Evolutionary conservation across 2,329 filamentous ascomycete genomes (phyloP).

Genomic region (Xenosphaeropsis pyriputrescens): DNA sequence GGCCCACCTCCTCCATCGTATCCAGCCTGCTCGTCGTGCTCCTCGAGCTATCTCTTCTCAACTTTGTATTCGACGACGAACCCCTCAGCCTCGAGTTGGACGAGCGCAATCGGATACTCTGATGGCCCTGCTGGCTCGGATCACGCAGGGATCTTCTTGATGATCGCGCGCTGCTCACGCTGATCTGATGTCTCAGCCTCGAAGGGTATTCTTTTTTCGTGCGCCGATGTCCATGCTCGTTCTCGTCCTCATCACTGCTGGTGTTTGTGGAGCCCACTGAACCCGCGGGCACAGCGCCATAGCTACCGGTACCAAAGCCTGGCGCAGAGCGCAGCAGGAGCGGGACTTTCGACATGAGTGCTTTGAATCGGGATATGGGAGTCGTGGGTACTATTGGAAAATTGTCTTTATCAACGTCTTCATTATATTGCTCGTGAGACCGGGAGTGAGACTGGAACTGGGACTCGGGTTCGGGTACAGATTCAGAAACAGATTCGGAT

Average conservation of each 20-base stretch:
- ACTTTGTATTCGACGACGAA: not conserved
- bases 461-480: not conserved
- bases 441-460: not conserved
- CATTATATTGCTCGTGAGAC: not conserved
- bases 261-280: constrained; percentile 18
- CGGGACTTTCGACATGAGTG: constrained; percentile 30
- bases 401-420: no score
- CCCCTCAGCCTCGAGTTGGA: constrained; percentile 2
- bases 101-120: constrained; percentile 4
- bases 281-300: constrained; percentile 38
- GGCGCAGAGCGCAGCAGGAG: constrained; percentile 44
- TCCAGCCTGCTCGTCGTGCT: constrained; percentile 3
- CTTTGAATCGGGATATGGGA: constrained; percentile 8
- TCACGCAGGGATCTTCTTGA: constrained; percentile 2
- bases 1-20: constrained; percentile 9
- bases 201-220: constrained; percentile 12
- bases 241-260: constrained; percentile 16
- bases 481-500: no score
- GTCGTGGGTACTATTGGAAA: constrained; percentile 2
- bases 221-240: constrained; percentile 9
- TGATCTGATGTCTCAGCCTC: constrained; percentile 11
- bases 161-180: constrained; percentile 4
- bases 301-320: constrained; percentile 43
- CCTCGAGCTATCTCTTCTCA: constrained; percentile 1
- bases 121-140: constrained; percentile 2